Conservation (phyloP, 2,329 filamentous ascomycete genomes). For the Alternaria arborescens region DNA sequence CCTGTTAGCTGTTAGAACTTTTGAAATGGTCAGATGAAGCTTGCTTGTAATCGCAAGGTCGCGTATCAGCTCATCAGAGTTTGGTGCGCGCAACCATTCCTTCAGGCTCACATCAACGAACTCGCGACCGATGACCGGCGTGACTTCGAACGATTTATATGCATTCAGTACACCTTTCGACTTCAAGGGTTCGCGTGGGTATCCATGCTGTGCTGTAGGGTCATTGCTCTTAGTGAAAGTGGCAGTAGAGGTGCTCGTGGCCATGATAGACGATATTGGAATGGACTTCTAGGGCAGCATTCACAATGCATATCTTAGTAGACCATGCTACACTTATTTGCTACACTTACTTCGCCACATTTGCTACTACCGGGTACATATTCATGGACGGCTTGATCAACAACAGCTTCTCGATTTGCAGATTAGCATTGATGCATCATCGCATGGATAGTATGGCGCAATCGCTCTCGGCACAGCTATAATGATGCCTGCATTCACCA, state of each 20-base stretch:
- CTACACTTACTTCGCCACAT: not conserved
- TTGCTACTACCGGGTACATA: not conserved
- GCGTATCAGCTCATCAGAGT: conserved; percentile 69
- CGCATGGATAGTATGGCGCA: not conserved
- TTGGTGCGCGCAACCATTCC: conserved; percentile 69
- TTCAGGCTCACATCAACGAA: conserved; percentile 65
- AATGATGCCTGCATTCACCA: not conserved
- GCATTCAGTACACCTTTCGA: conserved; percentile 61
- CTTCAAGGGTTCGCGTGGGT: conserved; percentile 41
- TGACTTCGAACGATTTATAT: conserved; percentile 66
- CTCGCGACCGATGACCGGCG: conserved; percentile 69
- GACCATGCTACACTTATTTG: not conserved
- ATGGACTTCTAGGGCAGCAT: not conserved
- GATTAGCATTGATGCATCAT: conserved; percentile 4
- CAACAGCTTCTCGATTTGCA: not conserved
- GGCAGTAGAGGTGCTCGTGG: conserved; percentile 11
- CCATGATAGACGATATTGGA: conserved; percentile 4
- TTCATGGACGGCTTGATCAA: not conserved
- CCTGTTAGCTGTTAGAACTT: not conserved
- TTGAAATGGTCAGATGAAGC: not conserved
- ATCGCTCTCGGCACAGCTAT: not conserved
- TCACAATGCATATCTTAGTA: not conserved
- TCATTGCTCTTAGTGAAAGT: not conserved
- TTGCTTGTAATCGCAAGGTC: conserved; percentile 64
- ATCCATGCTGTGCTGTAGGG: not conserved